Conservation (phyloP, 129 eudicot genomes). For the Dittrichia graveolens region DNA sequence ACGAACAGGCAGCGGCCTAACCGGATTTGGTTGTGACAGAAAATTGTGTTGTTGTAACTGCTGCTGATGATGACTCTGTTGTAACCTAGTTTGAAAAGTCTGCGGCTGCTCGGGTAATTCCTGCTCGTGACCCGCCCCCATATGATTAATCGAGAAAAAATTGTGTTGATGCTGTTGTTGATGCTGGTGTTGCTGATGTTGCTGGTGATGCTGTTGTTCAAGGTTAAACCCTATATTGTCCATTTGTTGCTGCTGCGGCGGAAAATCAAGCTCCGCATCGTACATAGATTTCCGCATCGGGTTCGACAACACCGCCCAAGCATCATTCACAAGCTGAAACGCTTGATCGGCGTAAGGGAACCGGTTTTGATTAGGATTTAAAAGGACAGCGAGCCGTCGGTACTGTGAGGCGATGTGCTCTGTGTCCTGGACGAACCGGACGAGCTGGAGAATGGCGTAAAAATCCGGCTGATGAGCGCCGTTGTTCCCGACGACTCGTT, state of each 20-base stretch:
- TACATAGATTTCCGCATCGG: slow-evolving; percentile 68
- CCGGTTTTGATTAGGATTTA: slow-evolving; percentile 37
- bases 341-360: slow-evolving; percentile 68
- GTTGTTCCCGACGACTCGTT: slow-evolving; percentile 48
- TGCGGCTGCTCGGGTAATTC: slow-evolving; percentile 28
- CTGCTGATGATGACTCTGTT: slow-evolving; percentile 30
- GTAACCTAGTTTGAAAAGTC: slow-evolving; percentile 29
- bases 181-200: slow-evolving; percentile 26
- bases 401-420: slow-evolving; percentile 67
- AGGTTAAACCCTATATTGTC: slow-evolving; percentile 34
- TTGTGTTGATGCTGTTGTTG: slow-evolving; percentile 36
- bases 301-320: slow-evolving; percentile 71
- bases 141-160: slow-evolving; percentile 37
- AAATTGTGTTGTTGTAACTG: slow-evolving; percentile 37
- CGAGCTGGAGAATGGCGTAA: slow-evolving; percentile 73
- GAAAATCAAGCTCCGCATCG: slow-evolving; percentile 57
- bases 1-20: slow-evolving; percentile 24
- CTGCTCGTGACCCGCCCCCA: slow-evolving; percentile 27
- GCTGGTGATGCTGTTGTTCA: slow-evolving; percentile 29
- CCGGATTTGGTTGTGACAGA: slow-evolving; percentile 30
- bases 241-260: slow-evolving; percentile 38
- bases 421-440: slow-evolving; percentile 48
- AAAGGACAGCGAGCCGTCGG: slow-evolving; percentile 48
- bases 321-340: slow-evolving; percentile 64
- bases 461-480: slow-evolving; percentile 51